These are phyloP conservation scores for Echites panduratus DNA, from an alignment of 257 asterid species.

Conservation along the genomic window DNA sequence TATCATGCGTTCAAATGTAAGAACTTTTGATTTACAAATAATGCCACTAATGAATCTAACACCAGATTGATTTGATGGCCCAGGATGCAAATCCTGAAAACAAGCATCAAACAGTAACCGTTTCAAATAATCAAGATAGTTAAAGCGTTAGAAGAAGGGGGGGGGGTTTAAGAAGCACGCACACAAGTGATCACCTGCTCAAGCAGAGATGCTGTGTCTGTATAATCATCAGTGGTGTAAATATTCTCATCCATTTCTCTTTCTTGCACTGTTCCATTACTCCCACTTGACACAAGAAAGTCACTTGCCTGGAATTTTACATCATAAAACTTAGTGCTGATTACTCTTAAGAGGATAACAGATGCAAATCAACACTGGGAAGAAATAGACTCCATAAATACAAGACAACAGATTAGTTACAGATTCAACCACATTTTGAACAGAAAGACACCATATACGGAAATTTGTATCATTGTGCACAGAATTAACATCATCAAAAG, in stretches of 20 bases:
- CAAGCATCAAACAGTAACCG: conserved; percentile 2
- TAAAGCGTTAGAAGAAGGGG: too few relatives aligned
- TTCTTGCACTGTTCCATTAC: conserved; percentile 51
- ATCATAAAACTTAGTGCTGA: conserved; percentile 5
- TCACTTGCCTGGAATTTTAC: conserved; percentile 72
- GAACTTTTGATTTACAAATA: conserved; percentile 69
- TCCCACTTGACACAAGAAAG: conserved; percentile 72
- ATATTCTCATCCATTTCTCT: conserved; percentile 76
- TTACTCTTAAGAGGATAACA: background rate
- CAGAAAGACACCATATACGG: background rate
- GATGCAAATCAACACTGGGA: background rate
- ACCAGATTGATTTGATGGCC: conserved; percentile 72
- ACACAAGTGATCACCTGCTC: conserved; percentile 58
- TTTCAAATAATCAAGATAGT: background rate
- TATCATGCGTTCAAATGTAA: conserved; percentile 88
- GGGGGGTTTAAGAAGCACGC: background rate
- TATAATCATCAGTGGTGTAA: conserved; percentile 35
- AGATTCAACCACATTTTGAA: background rate
- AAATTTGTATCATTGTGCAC: background rate
- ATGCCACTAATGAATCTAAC: conserved; percentile 93
- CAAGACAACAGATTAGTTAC: background rate
- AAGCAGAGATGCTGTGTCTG: conserved; percentile 64
- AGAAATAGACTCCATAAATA: background rate
- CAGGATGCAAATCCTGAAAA: conserved; percentile 84
- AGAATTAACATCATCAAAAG: background rate